Conservation (phyloP, 2,329 filamentous ascomycete species). For the Aureobasidium mangrovei region DNA sequence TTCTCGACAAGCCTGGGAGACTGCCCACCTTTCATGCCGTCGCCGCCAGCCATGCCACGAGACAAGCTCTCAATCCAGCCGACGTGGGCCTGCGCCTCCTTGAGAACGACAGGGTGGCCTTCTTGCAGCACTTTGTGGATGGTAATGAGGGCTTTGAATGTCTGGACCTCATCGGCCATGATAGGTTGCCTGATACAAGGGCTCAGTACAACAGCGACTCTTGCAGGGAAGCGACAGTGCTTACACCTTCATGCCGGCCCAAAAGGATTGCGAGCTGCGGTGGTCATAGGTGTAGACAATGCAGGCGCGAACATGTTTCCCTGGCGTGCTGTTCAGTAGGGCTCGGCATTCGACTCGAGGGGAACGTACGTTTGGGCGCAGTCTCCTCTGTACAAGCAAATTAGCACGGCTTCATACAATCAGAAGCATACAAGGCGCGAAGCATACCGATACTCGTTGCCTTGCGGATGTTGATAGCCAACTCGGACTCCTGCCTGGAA, state of each 20-base stretch:
- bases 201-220: constrained; percentile 7
- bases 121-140: constrained; percentile 97
- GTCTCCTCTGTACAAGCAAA: constrained; percentile 45
- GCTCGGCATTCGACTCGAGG: neutral
- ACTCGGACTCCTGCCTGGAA: constrained; percentile 52
- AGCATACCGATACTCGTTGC: constrained; percentile 52
- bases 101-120: constrained; percentile 78
- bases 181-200: constrained; percentile 68
- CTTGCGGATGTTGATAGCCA: constrained; percentile 59
- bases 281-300: constrained; percentile 99
- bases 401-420: constrained; percentile 17
- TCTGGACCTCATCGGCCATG: constrained; percentile 94
- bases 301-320: constrained; percentile 93
- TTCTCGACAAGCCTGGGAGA: neutral
- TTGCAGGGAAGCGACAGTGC: constrained; percentile 28
- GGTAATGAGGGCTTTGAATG: constrained; percentile 96
- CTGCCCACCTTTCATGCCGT: constrained; percentile 43
- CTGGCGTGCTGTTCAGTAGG: constrained; percentile 33
- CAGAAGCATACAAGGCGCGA: constrained; percentile 17
- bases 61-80: constrained; percentile 90
- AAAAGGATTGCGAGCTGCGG: constrained; percentile 89
- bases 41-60: constrained; percentile 63
- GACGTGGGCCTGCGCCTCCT: constrained; percentile 80
- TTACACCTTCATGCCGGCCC: constrained; percentile 97
- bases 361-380: constrained; percentile 52